Conservation (phyloP, 208 protist species). For the Trypanosoma avium region DNA sequence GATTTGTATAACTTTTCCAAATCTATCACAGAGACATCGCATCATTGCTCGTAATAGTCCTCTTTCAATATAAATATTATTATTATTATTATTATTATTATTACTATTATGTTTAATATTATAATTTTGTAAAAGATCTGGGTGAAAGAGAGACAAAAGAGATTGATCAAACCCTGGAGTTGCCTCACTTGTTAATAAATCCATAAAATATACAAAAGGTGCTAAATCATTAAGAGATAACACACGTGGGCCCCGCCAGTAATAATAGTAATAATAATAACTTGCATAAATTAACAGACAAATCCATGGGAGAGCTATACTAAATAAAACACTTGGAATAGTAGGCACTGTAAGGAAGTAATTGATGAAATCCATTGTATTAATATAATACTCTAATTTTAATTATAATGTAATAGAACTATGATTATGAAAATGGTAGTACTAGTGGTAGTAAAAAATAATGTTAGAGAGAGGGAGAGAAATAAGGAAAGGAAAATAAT, state of each 20-base stretch:
- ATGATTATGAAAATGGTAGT: too few species aligned
- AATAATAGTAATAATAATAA: conserved; percentile 27
- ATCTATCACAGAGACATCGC: conserved; percentile 53
- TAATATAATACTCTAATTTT: too few species aligned
- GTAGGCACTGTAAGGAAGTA: background rate
- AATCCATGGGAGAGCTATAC: conserved; percentile 14
- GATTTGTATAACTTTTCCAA: conserved; percentile 57
- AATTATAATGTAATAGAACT: too few species aligned
- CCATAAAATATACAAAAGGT: conserved; percentile 72
- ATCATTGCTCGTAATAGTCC: conserved; percentile 79
- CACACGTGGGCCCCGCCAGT: conserved; percentile 36
- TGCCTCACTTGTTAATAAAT: conserved; percentile 60
- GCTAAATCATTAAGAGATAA: conserved; percentile 32
- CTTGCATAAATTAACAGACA: conserved; percentile 8
- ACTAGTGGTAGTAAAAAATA: too few species aligned
- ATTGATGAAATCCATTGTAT: too few species aligned
- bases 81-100: too few species aligned
- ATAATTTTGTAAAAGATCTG: conserved; percentile 45
- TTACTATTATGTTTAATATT: too few species aligned
- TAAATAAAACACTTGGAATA: background rate
- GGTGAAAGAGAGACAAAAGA: conserved; percentile 77
- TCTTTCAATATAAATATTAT: conserved; percentile 61
- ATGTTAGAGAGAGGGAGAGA: too few species aligned
- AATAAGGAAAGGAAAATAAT: too few species aligned
- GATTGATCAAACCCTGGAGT: conserved; percentile 67